Evolutionary conservation across 1,139 yeast genomes (phyloP).

Genomic region (Yamadazyma triangularis): DNA sequence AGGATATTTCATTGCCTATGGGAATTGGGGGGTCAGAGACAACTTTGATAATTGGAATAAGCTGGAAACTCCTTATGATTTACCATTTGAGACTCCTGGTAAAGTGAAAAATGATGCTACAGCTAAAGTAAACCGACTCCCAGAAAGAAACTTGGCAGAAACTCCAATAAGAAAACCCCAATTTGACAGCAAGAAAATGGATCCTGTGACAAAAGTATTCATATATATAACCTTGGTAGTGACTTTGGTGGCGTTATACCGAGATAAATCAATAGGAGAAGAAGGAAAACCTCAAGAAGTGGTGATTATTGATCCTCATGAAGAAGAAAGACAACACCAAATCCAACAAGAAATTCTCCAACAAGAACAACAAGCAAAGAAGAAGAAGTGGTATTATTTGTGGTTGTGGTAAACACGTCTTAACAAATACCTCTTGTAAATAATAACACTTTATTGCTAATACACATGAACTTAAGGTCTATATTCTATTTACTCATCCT

Average conservation of each 20-base stretch:
- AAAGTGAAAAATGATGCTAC: slow-evolving; percentile 20
- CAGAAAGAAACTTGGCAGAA: slow-evolving; percentile 45
- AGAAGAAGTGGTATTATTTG: slow-evolving; percentile 24
- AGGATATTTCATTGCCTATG: slow-evolving; percentile 56
- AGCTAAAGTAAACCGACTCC: slow-evolving; percentile 23
- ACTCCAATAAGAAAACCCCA: slow-evolving; percentile 45
- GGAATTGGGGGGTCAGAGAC: slow-evolving; percentile 62
- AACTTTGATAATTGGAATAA: slow-evolving; percentile 45
- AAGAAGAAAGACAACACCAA: slow-evolving; percentile 23
- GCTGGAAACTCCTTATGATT: slow-evolving; percentile 42
- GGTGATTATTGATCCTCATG: slow-evolving; percentile 33
- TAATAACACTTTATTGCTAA: neutral
- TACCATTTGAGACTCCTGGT: slow-evolving; percentile 48
- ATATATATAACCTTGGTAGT: slow-evolving; percentile 43
- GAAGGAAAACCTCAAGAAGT: slow-evolving; percentile 43
- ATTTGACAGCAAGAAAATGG: slow-evolving; percentile 48
- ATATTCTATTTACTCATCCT: slow-evolving; percentile 5
- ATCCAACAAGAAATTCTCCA: slow-evolving; percentile 6
- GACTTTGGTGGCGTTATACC: slow-evolving; percentile 38
- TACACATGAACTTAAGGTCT: neutral
- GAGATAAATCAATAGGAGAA: slow-evolving; percentile 49
- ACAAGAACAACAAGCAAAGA: slow-evolving; percentile 5
- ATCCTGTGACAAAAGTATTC: slow-evolving; percentile 50
- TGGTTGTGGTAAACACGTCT: slow-evolving; percentile 21
- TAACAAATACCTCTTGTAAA: too few species aligned